Conservation (phyloP, 2,329 filamentous ascomycete species). For the Aspergillus persii region DNA sequence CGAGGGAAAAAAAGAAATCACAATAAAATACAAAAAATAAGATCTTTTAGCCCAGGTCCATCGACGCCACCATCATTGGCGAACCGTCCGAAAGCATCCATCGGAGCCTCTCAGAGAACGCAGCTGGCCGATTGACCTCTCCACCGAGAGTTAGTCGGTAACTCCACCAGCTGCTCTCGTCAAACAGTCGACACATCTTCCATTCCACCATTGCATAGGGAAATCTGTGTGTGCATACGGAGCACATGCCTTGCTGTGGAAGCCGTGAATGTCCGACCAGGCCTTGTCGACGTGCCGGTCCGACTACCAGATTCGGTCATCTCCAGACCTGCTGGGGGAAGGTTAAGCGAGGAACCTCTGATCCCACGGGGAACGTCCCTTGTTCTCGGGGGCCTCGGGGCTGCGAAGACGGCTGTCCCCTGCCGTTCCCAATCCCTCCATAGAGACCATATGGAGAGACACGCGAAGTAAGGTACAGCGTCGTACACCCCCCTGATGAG, state of each 20-base stretch:
- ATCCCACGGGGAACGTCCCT: not conserved
- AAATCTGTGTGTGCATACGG: slow-evolving; percentile 1
- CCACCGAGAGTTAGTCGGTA: not conserved
- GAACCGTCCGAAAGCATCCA: not conserved
- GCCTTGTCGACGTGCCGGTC: not conserved
- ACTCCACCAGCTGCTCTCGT: slow-evolving; percentile 3
- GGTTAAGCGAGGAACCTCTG: not conserved
- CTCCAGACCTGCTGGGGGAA: not conserved
- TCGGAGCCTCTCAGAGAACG: slow-evolving; percentile 2
- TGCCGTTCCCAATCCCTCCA: too few relatives aligned
- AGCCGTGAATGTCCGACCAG: not conserved
- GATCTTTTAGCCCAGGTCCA: not conserved
- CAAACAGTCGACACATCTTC: not conserved
- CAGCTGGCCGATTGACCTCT: not conserved
- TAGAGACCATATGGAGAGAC: too few relatives aligned
- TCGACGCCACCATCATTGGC: slow-evolving; percentile 2
- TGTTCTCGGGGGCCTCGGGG: not conserved
- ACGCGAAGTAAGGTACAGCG: not conserved
- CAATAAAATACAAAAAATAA: not conserved
- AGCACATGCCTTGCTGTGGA: not conserved
- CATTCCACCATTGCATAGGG: slow-evolving; percentile 2
- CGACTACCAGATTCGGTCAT: not conserved
- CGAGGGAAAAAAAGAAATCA: not conserved
- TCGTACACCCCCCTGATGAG: not conserved
- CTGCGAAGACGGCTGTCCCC: too few relatives aligned